Percentiles rank a stretch among this genome's conserved stretches.
Evolutionary conservation across 768 basidiomycete genomes (phyloP).

Genomic region (Mycena vitilis): DNA sequence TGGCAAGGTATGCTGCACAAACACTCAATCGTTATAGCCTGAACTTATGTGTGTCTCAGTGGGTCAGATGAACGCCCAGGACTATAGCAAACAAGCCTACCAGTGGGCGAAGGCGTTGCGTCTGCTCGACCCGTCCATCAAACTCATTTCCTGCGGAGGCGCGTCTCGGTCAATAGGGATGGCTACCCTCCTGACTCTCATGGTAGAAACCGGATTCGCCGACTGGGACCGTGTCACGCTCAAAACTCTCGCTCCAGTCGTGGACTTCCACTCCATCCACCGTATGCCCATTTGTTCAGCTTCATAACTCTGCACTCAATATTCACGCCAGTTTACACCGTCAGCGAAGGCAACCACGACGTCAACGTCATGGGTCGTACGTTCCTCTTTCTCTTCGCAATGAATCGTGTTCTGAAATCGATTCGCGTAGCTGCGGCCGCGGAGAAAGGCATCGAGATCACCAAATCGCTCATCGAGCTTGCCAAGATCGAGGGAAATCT

Average conservation of each 20-base stretch:
- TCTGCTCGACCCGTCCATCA: conserved; percentile 66
- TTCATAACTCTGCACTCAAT: neutral
- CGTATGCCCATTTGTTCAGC: conserved; percentile 38
- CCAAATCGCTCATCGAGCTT: conserved; percentile 62
- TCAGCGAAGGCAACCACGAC: conserved; percentile 57
- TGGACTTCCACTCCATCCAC: conserved; percentile 64
- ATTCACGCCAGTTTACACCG: conserved; percentile 49
- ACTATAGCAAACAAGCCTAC: conserved; percentile 66
- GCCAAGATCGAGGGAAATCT: conserved; percentile 56
- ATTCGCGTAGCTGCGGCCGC: conserved; percentile 56
- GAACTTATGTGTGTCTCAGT: conserved; percentile 43
- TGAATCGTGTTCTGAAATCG: neutral
- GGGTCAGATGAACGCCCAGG: conserved; percentile 65
- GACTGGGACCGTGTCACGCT: conserved; percentile 58
- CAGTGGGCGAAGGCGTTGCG: conserved; percentile 73
- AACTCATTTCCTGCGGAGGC: conserved; percentile 67
- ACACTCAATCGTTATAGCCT: neutral
- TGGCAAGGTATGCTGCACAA: conserved; percentile 55
- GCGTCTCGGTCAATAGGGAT: conserved; percentile 36
- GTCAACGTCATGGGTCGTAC: conserved; percentile 66
- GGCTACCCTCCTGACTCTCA: conserved; percentile 20
- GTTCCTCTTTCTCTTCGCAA: conserved; percentile 27
- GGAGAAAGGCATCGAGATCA: conserved; percentile 64
- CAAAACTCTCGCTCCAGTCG: conserved; percentile 55
- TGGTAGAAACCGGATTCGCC: conserved; percentile 52